A percentile compares a stretch with the other conserved stretches of the same genome.
Evolutionary conservation across 805 yeast genomes (phyloP).

Genomic region (Myxozyma mucilagina): DNA sequence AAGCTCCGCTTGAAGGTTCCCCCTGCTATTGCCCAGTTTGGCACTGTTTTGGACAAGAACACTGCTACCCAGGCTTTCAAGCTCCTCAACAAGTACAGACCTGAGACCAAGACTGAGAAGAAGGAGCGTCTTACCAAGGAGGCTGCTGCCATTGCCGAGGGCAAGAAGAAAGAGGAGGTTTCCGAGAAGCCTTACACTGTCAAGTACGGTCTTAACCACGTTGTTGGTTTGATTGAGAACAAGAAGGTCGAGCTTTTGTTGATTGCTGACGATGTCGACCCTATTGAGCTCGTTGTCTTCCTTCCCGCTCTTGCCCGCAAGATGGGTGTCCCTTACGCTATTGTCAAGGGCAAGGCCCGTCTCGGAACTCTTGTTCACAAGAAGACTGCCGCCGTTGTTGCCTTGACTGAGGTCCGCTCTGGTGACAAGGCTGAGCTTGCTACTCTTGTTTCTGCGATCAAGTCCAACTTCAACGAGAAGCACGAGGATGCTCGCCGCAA

Average conservation of each 20-base stretch:
- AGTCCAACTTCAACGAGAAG: conserved; percentile 89
- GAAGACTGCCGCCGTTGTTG: conserved; percentile 96
- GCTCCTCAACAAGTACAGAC: conserved; percentile 98
- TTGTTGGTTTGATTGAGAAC: conserved; percentile 95
- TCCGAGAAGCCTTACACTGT: conserved; percentile 96
- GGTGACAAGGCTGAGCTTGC: conserved; percentile 96
- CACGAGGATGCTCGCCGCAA: conserved; percentile 95
- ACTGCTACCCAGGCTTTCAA: conserved; percentile 96
- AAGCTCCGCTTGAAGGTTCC: conserved; percentile 97
- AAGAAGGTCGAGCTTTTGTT: conserved; percentile 97
- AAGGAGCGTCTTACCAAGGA: conserved; percentile 98
- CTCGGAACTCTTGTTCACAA: conserved; percentile 96
- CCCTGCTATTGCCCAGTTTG: conserved; percentile 97
- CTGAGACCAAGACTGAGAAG: conserved; percentile 97
- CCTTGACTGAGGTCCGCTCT: conserved; percentile 89
- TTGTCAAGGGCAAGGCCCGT: conserved; percentile 98
- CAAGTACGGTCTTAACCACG: conserved; percentile 99
- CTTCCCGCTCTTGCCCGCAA: conserved; percentile 98
- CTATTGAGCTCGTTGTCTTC: conserved; percentile 95
- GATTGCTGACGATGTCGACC: conserved; percentile 99
- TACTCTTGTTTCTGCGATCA: conserved; percentile 86
- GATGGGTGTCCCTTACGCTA: conserved; percentile 99
- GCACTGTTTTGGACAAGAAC: conserved; percentile 95
- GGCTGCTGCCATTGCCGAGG: conserved; percentile 98
- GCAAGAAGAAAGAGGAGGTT: conserved; percentile 94